Evolutionary conservation across 1,284 basidiomycete species (phyloP), one percentile per base, ranked within the genome.

Genomic region (Marasmius oreades): DNA sequence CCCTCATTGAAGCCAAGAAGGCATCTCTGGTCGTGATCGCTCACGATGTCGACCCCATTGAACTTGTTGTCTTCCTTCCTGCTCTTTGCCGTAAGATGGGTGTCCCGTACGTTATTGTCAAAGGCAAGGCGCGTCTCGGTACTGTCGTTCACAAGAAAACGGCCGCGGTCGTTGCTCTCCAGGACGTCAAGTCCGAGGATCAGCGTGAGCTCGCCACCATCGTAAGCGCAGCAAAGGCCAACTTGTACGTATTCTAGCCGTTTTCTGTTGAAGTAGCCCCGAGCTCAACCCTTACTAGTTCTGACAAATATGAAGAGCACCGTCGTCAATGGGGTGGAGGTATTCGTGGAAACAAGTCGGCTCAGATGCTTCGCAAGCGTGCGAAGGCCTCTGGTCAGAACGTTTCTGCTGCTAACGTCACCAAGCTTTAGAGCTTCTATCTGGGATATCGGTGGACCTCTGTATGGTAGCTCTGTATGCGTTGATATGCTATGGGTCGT

Each of bases 71-170:
- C 77, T 98, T 95, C 90, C 83, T 99, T 59, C 96, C 96, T 61
- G 95, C 96, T 59, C 88, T 98, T 62, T 99, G 96, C 83, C 88
- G 95, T 76, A 98, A 98, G 88, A 97, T 98, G 95, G 95, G 95
- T 72, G 88, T 98, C 51, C 94, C 94, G 34, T 98, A 98, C 78
- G 93, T 96, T 64, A 98, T 99, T 67, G 94, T 98, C 69, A 97
- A 98, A 85, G 90, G 89, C 79, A 98, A 98, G 81, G 92, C 95
- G 57, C 93, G 96, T 72, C 90, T 98, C 66, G 96, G 96, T 66
- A 93, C 93, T 14, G 92, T 96, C 59, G 94, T 95, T 53, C 92
- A 95, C 86, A 97, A 98, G 87, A 98, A 98, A 88, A 98, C 95
- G 57, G 86, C 94, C 55, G 91, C 95, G 60, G 90, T 97, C 61